Base-by-base conservation (phyloP, 148 eudicot species). In the Silene uniflora region DNA sequence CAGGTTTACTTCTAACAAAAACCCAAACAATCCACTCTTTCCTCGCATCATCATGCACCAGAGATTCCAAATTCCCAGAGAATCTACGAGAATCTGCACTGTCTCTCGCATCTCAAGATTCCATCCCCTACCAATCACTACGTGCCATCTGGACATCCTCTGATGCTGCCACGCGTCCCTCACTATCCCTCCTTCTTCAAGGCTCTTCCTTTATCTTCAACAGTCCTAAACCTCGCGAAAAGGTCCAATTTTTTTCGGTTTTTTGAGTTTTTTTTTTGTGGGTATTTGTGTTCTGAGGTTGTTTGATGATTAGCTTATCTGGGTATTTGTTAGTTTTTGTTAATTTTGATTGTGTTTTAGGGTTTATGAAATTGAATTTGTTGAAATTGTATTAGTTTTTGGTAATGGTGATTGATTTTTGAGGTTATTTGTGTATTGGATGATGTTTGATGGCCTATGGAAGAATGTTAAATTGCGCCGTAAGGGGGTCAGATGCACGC, bases 141-240 rank as follows among this genome's bases (percentile, higher is more conserved):
- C 88, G 86, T 59, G 82, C 89, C 72, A 84, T 93, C 67, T 93
- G 98, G 98, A 74, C 72, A 17, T 80, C 85, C 2, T 79, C 90
- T 75, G 80, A 86, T 67, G 85, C 86, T 23, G 44, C 73, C 24
- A 76, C 83, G 55, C 81, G 89, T 44, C 89, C 91, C 35, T 75
- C 86, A 18, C 78, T 90, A 12, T 70, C 66, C 39, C 7, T 64
- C 44, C 86, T 93, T 6, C 82, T 91, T 19, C 82, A 81, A n/a
- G 90, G 86, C 17, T 87, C 93, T 24, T 67, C 62, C 7, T 87
- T 93, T 73, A 25, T 93, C 69, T 85, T 91, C 52, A 71, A 74
- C 49, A 86, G 87, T 81, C 98, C 98, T 46, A 88, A 90, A 76
- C 95, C 98, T 5, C 81, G 97, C 35, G 85, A 90, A 75, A 91